Evolutionary conservation across 2,329 filamentous ascomycete species (phyloP), one percentile per base, ranked within the genome.

Genomic region (Cytospora leucostoma): DNA sequence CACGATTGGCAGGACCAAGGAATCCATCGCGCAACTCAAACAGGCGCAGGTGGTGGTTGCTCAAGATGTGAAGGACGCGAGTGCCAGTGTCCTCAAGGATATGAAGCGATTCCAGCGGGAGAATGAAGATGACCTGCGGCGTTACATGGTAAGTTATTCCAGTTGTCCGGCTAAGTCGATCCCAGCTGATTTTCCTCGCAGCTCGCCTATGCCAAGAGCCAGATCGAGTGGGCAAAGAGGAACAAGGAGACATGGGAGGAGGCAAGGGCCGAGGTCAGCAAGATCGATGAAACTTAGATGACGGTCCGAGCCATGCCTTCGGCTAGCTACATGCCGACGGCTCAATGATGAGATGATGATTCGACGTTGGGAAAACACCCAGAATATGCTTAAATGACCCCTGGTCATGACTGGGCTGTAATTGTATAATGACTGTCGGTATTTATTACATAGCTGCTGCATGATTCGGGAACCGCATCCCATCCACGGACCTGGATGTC

Each of bases 181-280:
- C 40, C 17, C 2, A 7, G 10, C 38, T 37, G 21, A 40, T 53
- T 40, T 55, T 64, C 13, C 2, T 2, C 19, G 19, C 70, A 97
- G 93, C 86, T 97, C 71, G 91, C 92, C 37, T 97, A 97, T 76
- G 93, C 93, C 13, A 91, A 91, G 75, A 94, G 90, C 75, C 93
- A 97, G 74, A 88, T 97, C 65, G 92, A 97, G 74, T 97, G 93
- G 93, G 94, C 93, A 4, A 91, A 89, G 76, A 93, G 94, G 75
- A 93, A 90, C 75, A 87, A 93, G 73, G 92, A 94, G 71, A 92
- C 92, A 7, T 97, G 93, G 93, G 91, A 94, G 71, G 93, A 97
- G 74, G 93, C 93, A 1, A 90, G 88, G 70, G 86, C 86, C 4
- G 93, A 97, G 75, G 91, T 97, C 64, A 86, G 90, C 68, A 96